Percentiles rank a stretch among this genome's conserved stretches.
Evolutionary conservation across 345 rosid species (phyloP).

Genomic region (Luvunga scandens): DNA sequence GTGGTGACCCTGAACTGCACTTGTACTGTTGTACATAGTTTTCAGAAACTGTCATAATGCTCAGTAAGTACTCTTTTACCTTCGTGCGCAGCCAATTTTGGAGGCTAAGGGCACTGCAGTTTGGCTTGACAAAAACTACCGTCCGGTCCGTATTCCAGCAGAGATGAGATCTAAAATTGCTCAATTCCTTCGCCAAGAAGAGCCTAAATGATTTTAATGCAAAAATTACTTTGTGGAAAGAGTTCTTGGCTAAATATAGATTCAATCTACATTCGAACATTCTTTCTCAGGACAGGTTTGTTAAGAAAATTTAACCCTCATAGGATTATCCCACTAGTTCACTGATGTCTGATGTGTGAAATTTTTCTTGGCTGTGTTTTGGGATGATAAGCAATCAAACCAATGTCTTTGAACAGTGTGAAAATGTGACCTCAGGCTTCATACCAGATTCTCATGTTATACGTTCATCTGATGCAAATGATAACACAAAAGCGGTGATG

Average conservation of each 20-base stretch:
- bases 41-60: not conserved
- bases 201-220: slow-evolving; percentile 28
- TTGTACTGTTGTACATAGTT: not conserved
- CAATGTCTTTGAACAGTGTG: not conserved
- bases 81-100: slow-evolving; percentile 50
- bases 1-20: not conserved
- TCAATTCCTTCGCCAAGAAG: slow-evolving; percentile 43
- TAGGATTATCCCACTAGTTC: not conserved
- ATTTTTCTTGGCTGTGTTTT: not conserved
- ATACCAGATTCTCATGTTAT: not conserved
- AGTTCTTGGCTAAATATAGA: not conserved
- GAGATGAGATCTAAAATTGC: slow-evolving; percentile 57
- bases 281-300: not conserved
- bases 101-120: slow-evolving; percentile 77
- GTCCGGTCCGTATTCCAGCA: slow-evolving; percentile 71
- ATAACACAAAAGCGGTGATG: no score
- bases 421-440: not conserved
- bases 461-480: not conserved
- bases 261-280: not conserved
- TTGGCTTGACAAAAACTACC: slow-evolving; percentile 81
- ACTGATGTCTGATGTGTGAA: not conserved
- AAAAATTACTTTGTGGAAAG: not conserved
- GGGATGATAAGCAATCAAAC: not conserved
- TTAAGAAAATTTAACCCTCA: not conserved
- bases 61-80: not conserved